A percentile compares a stretch with the other conserved stretches of the same genome.
Evolutionary conservation across 73 alveolate species (phyloP).

Genomic region (Durusdinium trenchii): DNA sequence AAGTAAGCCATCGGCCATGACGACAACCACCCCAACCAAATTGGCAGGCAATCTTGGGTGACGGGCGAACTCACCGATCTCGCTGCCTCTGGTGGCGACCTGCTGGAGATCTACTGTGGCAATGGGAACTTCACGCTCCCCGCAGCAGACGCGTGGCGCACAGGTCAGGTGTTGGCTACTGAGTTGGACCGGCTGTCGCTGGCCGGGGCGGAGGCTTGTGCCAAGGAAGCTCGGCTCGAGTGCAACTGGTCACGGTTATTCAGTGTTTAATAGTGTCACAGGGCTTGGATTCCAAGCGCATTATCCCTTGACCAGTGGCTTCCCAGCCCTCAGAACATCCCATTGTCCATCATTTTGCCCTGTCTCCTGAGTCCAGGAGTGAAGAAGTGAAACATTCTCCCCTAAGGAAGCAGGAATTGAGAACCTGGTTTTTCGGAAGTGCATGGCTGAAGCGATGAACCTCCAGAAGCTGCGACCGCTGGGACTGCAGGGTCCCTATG

Average conservation of each 20-base stretch:
- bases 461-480: background rate
- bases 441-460: conserved; percentile 35
- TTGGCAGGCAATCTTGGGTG: conserved; percentile 61
- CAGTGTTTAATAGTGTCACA: too few species aligned
- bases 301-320: too few species aligned
- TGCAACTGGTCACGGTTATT: too few species aligned
- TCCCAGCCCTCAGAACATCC: too few species aligned
- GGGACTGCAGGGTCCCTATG: conserved; percentile 20
- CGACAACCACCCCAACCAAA: too few species aligned
- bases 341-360: too few species aligned
- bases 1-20: too few species aligned
- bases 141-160: conserved; percentile 49
- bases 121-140: conserved; percentile 86
- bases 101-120: conserved; percentile 74
- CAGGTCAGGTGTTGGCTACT: conserved; percentile 52
- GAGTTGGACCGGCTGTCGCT: conserved; percentile 41
- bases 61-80: background rate
- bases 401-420: background rate
- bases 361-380: background rate
- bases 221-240: background rate
- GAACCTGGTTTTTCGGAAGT: background rate
- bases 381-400: too few species aligned
- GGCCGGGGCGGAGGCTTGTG: conserved; percentile 66
- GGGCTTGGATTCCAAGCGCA: too few species aligned
- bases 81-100: background rate